phyloP scores from a whole-genome alignment of 1,139 yeast species.

The Candida sp. region DNA sequence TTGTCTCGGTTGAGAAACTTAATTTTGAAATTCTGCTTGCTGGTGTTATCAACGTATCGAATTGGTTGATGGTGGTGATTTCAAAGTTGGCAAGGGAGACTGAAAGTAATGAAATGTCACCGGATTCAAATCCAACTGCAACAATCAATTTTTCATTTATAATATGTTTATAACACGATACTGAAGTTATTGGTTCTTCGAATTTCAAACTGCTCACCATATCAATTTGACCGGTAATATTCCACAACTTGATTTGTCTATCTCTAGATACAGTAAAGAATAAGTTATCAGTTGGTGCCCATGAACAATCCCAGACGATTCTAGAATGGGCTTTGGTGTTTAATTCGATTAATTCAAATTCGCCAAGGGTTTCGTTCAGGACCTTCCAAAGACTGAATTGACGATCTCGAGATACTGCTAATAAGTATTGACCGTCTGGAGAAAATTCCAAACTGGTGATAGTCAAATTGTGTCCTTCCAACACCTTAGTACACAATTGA shows the following conservation, averaged over 20 bases:
- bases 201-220: slow-evolving; percentile 35
- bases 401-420: slow-evolving; percentile 91
- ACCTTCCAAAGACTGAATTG: slow-evolving; percentile 74
- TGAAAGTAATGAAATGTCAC: slow-evolving; percentile 21
- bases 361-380: slow-evolving; percentile 34
- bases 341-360: slow-evolving; percentile 42
- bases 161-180: slow-evolving; percentile 46
- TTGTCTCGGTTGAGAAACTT: slow-evolving; percentile 42
- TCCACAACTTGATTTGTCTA: slow-evolving; percentile 75
- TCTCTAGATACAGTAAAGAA: slow-evolving; percentile 92
- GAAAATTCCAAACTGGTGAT: slow-evolving; percentile 82
- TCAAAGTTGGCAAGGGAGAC: slow-evolving; percentile 22
- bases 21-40: slow-evolving; percentile 59
- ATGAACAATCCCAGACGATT: slow-evolving; percentile 94
- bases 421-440: slow-evolving; percentile 59
- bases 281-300: slow-evolving; percentile 52
- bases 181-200: slow-evolving; percentile 65
- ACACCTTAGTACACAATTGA: slow-evolving; percentile 35
- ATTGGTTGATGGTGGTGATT: slow-evolving; percentile 21
- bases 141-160: slow-evolving; percentile 21
- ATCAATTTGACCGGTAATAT: slow-evolving; percentile 22
- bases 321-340: slow-evolving; percentile 79
- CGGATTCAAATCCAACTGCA: slow-evolving; percentile 76
- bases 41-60: slow-evolving; percentile 48
- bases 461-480: slow-evolving; percentile 72